These are phyloP conservation scores for Apiotrichum mycotoxinovorans DNA, from an alignment of 1,284 basidiomycete species.

Conservation along the genomic window DNA sequence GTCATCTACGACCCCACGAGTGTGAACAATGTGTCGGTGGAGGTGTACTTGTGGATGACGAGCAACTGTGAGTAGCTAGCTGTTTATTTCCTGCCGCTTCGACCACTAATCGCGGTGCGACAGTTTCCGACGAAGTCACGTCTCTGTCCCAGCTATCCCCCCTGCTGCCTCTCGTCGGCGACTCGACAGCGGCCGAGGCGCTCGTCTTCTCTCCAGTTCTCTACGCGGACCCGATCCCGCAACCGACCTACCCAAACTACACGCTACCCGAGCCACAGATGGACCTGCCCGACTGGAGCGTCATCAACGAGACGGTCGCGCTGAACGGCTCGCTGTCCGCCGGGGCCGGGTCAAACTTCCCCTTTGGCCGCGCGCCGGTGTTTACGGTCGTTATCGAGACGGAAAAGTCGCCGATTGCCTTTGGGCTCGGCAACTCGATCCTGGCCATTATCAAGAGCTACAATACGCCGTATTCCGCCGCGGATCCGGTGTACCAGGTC, in stretches of 20 bases:
- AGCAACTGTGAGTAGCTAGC: not conserved
- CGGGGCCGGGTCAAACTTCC: conserved; percentile 52
- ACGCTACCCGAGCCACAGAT: conserved; percentile 64
- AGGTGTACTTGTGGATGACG: not conserved
- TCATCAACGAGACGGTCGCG: not conserved
- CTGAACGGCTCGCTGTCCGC: conserved; percentile 16
- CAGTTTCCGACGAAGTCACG: not conserved
- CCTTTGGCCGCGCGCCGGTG: conserved; percentile 56
- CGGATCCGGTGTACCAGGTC: not conserved
- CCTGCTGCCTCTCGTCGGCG: conserved; percentile 57
- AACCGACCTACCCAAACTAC: conserved; percentile 73
- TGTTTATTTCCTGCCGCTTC: not conserved
- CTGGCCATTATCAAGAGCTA: not conserved
- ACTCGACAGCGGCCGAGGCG: conserved; percentile 69
- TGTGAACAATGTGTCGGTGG: conserved; percentile 1
- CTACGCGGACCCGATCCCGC: conserved; percentile 34
- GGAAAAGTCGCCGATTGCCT: conserved; percentile 53
- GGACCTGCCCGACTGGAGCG: conserved; percentile 47
- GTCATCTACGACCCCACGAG: not conserved
- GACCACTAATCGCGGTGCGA: not conserved
- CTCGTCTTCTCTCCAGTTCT: conserved; percentile 72
- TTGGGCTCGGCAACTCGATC: conserved; percentile 50
- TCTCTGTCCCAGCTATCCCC: not conserved
- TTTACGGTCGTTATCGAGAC: conserved; percentile 49
- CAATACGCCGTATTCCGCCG: not conserved